Evolutionary conservation across 768 basidiomycete species (phyloP).

Genomic region (Pleurotus sapidus): DNA sequence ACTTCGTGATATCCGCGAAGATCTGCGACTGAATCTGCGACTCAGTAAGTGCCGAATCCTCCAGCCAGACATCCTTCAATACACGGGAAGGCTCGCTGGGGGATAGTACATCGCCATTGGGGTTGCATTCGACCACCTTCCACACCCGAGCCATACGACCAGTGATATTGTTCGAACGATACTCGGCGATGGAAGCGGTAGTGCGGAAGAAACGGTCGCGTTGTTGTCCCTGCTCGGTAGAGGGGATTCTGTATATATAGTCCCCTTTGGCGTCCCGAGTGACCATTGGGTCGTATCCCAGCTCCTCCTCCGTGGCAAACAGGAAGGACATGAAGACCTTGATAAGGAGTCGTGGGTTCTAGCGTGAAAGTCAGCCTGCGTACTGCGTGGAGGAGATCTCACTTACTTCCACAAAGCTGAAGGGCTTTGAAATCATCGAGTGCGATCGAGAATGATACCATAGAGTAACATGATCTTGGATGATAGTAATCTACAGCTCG

Average conservation of each 20-base stretch:
- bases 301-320: slow-evolving; percentile 13
- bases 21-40: slow-evolving; percentile 14
- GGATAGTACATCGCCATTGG: neutral
- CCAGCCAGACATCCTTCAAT: slow-evolving; percentile 19
- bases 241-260: no score
- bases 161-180: slow-evolving; percentile 1
- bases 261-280: neutral
- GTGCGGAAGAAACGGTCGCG: neutral
- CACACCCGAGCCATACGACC: slow-evolving; percentile 12
- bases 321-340: slow-evolving; percentile 16
- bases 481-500: slow-evolving; percentile 13
- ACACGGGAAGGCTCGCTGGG: neutral
- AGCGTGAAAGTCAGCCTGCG: neutral
- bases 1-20: slow-evolving; percentile 1
- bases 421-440: slow-evolving; percentile 10
- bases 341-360: slow-evolving; percentile 15
- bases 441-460: slow-evolving; percentile 19
- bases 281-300: slow-evolving; percentile 12
- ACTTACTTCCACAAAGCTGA: slow-evolving; percentile 9
- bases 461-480: slow-evolving; percentile 10
- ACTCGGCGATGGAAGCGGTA: neutral
- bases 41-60: slow-evolving; percentile 8
- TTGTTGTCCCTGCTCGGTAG: no score
- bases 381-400: neutral
- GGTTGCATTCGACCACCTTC: slow-evolving; percentile 7